Evolutionary conservation across 305 asterid genomes (phyloP), one percentile per base, ranked within the genome.

Genomic region (Fraxinus floribunda): DNA sequence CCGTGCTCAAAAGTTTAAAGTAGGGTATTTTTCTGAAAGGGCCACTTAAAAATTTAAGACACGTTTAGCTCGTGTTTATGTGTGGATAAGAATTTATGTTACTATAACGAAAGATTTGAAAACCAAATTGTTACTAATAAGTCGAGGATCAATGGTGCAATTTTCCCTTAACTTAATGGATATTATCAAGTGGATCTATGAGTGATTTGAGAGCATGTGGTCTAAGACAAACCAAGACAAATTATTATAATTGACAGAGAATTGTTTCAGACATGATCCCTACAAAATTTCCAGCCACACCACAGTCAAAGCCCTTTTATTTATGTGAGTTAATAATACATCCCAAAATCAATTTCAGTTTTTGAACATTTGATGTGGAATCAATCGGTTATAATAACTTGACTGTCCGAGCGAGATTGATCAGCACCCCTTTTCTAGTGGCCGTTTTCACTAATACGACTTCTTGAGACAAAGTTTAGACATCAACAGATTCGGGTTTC

Each of bases 151-250:
- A 5, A 13, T 0, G 10, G 18, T 68, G 8, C 39, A 68, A 68
- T 29, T 68, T 13, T 29, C 2, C 34, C 75, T 1, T 4, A 52
- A 85, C 38, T 73, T 39, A 16, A 73, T 81, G 18, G 66, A 29
- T 41, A 22, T 82, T 77, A 78, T 44, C 38, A 35, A 60, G 78
- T 76, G 80, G 80, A 70, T 79, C 84, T 78, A 64, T 74, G 57
- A 90, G 90, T 88, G 85, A 91, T 88, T 84, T 49, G 90, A 90
- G 85, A 89, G 89, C 91, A 90, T 88, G 88, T 89, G 96, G 88
- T 85, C 87, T 84, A 80, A 88, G 75, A 90, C 85, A 92, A 87
- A 90, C 89, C 90, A 82, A 86, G 89, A 89, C 92, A 85, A 84
- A 76, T 80, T 83, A 73, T 87, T 87, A 89, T 84, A 77, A 84